Conservation (phyloP, 2,329 filamentous ascomycete species). For the Harringtonia lauricola region DNA sequence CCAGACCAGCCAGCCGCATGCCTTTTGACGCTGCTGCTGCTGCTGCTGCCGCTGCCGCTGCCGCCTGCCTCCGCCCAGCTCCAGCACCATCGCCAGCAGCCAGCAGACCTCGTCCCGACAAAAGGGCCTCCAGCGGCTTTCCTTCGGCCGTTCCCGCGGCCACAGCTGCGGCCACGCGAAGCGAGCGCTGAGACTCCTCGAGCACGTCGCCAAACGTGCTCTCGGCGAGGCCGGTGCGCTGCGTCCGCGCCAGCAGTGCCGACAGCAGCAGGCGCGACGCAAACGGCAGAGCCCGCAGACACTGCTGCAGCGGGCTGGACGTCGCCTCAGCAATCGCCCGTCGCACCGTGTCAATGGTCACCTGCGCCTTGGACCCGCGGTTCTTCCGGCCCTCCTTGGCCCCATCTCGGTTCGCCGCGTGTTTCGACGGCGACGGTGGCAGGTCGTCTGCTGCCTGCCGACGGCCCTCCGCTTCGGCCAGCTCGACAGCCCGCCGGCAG, state of each 20-base stretch:
- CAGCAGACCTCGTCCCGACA: neutral
- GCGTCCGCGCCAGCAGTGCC: constrained; percentile 65
- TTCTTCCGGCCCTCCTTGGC: constrained; percentile 20
- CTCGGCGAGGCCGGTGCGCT: constrained; percentile 76
- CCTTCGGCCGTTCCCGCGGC: constrained; percentile 19
- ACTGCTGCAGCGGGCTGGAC: constrained; percentile 82
- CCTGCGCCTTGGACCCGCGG: constrained; percentile 40
- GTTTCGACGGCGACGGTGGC: constrained; percentile 22
- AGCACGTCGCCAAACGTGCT: constrained; percentile 81
- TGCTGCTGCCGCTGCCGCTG: constrained; percentile 5
- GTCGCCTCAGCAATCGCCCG: constrained; percentile 93
- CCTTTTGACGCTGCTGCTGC: constrained; percentile 11
- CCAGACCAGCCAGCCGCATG: constrained; percentile 19
- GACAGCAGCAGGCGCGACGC: constrained; percentile 77
- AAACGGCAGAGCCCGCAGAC: constrained; percentile 71
- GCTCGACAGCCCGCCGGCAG: constrained; percentile 86
- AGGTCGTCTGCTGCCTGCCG: constrained; percentile 17
- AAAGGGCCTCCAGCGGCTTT: constrained; percentile 40
- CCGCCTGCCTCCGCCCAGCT: constrained; percentile 4
- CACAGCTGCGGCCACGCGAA: constrained; percentile 43
- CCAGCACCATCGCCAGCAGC: neutral
- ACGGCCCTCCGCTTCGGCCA: constrained; percentile 64
- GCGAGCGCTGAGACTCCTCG: constrained; percentile 69
- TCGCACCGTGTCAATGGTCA: constrained; percentile 89
- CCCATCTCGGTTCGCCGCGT: neutral